Evolutionary conservation across 179 eudicot genomes (phyloP), one percentile per base, ranked within the genome.

Genomic region (Drosera spatulata): DNA sequence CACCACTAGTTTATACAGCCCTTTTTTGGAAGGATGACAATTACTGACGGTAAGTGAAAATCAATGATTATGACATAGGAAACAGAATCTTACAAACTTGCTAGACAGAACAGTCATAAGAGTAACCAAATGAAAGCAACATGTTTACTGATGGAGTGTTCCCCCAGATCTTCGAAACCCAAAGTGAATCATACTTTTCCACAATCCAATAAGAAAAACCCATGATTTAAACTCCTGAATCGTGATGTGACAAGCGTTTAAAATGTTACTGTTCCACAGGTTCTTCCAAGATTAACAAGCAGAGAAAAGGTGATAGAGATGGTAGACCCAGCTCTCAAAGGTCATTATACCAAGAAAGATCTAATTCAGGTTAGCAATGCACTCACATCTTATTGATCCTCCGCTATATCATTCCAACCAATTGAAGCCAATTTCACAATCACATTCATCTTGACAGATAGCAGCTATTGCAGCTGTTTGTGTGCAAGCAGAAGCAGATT

Each of bases 381-480:
- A 7, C 33, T 5, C 3, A n/a, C 56, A 10, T 33, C 56, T 5
- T n/a, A 33, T n/a, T n/a, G 15, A 2, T 2, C 5, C 7, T n/a
- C 14, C 56, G 7, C 15, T 7, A 53, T 37, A 8, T 55, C 41
- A 8, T 11, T 8, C 56, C 3, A 2, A 33, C 56, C 33, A 1
- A 22, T 22, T 0, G 7, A 53, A n/a, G 7, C 39, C 40, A 10
- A 5, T 55, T 7, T 55, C 12, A 55, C 9, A 8, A 55, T n/a
- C 39, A 22, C 53, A 33, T 41, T 9, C 37, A 14, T 15, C 13
- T 41, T 55, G 61, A 61, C 85, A 91, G 98, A 66, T 93, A 12
- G 96, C 99, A 22, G 99, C 99, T 4, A 93, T 93, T 58, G 99
- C 95, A 39, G 99, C 99, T 49, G 85, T 93, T 76, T 93, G 99